A percentile compares a stretch with the other conserved stretches of the same genome.
These are phyloP conservation scores for Puccinia polysora DNA, from an alignment of 1,284 basidiomycete species.

Conservation along the genomic window DNA sequence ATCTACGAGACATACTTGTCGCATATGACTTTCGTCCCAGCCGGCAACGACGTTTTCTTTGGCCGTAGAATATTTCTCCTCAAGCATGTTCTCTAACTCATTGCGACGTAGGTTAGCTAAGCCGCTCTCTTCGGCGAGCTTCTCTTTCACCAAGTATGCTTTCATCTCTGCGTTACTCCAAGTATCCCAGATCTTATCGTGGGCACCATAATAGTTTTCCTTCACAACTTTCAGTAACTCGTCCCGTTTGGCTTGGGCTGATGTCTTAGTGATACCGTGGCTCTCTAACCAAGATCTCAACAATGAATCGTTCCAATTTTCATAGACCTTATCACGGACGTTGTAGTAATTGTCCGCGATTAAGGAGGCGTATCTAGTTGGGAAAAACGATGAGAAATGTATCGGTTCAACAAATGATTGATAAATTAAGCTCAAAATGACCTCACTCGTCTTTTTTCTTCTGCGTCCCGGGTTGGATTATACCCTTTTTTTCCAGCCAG, in stretches of 20 bases:
- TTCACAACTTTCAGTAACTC: conserved; percentile 38
- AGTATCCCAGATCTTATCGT: conserved; percentile 48
- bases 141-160: conserved; percentile 49
- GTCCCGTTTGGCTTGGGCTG: conserved; percentile 44
- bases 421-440: background rate
- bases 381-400: conserved; percentile 33
- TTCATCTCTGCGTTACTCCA: conserved; percentile 64
- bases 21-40: conserved; percentile 64
- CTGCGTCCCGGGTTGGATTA: conserved; percentile 27
- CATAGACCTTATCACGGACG: conserved; percentile 22
- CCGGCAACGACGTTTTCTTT: conserved; percentile 65
- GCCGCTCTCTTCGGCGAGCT: conserved; percentile 44
- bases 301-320: conserved; percentile 21
- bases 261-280: conserved; percentile 48
- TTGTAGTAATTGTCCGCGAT: conserved; percentile 41
- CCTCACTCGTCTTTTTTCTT: conserved; percentile 41
- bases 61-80: conserved; percentile 69
- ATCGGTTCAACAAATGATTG: conserved; percentile 25
- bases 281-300: conserved; percentile 48
- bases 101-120: conserved; percentile 58
- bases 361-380: conserved; percentile 15
- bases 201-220: conserved; percentile 46
- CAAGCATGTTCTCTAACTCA: conserved; percentile 68
- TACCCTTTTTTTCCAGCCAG: conserved; percentile 52
- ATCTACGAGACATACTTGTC: conserved; percentile 1